Conservation (phyloP, 441 rosid genomes). For the Euphorbia celastroides region DNA sequence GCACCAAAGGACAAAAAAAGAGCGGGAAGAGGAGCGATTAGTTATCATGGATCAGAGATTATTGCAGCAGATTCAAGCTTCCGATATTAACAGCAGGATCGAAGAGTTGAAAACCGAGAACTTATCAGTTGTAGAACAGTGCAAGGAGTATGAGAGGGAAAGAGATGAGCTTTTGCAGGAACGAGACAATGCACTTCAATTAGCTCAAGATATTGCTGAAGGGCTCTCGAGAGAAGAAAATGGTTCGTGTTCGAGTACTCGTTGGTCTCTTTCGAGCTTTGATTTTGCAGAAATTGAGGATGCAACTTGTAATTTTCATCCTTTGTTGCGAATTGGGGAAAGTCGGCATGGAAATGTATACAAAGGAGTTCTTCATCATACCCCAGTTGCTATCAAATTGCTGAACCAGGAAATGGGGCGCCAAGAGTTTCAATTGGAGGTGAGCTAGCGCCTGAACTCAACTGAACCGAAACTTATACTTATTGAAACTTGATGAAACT, state of each 20-base stretch:
- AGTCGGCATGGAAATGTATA: conserved; percentile 86
- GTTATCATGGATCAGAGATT: conserved; percentile 44
- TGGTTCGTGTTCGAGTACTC: conserved; percentile 34
- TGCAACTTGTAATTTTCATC: conserved; percentile 67
- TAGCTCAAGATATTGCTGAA: conserved; percentile 67
- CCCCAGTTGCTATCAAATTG: conserved; percentile 71
- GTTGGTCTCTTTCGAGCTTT: conserved; percentile 55
- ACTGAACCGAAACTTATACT: too few species aligned
- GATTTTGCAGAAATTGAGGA: conserved; percentile 62
- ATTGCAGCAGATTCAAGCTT: conserved; percentile 47
- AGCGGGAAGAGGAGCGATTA: conserved; percentile 46
- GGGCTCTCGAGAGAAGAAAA: conserved; percentile 30
- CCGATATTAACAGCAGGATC: conserved; percentile 42
- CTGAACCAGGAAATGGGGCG: conserved; percentile 69
- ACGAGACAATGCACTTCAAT: conserved; percentile 64
- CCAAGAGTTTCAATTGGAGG: conserved; percentile 84
- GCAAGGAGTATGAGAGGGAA: conserved; percentile 61
- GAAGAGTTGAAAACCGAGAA: conserved; percentile 68
- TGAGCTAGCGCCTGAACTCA: too few species aligned
- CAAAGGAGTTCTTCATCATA: conserved; percentile 54
- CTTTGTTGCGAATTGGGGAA: conserved; percentile 72
- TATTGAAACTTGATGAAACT: too few species aligned
- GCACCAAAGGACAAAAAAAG: conserved; percentile 40
- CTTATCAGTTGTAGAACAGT: conserved; percentile 63
- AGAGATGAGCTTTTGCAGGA: conserved; percentile 60